Percentiles rank a stretch among this genome's conserved stretches.
phyloP scores from a whole-genome alignment of 768 basidiomycete species.

The Mycena vulgaris region DNA sequence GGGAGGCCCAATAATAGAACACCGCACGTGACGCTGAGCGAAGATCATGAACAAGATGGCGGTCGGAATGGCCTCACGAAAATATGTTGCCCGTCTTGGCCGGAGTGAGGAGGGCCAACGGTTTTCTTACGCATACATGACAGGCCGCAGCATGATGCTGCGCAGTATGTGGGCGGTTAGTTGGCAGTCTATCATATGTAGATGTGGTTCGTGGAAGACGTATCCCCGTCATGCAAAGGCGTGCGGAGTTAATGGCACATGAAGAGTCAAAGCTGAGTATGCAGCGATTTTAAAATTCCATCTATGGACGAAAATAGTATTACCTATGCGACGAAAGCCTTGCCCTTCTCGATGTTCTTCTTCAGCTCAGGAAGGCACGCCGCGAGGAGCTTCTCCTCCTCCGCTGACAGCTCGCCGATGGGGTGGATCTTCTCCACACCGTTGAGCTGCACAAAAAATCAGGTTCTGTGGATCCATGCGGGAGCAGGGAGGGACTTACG shows the following conservation, averaged over 20 bases:
- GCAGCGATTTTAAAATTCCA: slow-evolving; percentile 29
- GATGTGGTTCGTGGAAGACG: too few relatives aligned
- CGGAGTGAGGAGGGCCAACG: too few relatives aligned
- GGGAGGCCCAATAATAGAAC: background rate
- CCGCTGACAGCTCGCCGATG: slow-evolving; percentile 81
- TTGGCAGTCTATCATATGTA: too few relatives aligned
- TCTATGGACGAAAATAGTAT: slow-evolving; percentile 20
- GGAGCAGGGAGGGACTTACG: slow-evolving; percentile 68
- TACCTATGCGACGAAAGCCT: slow-evolving; percentile 60
- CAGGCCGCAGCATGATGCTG: too few relatives aligned
- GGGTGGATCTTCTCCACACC: slow-evolving; percentile 96
- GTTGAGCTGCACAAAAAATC: slow-evolving; percentile 61
- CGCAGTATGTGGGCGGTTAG: too few relatives aligned
- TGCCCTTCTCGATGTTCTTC: slow-evolving; percentile 99
- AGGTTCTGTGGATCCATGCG: slow-evolving; percentile 23
- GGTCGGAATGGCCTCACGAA: too few relatives aligned
- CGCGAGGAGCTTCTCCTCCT: slow-evolving; percentile 89
- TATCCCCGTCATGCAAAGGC: too few relatives aligned
- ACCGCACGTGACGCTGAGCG: background rate
- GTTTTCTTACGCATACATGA: too few relatives aligned
- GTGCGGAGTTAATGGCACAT: too few relatives aligned
- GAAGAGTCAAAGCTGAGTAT: background rate
- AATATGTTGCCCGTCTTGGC: too few relatives aligned
- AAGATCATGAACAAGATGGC: too few relatives aligned
- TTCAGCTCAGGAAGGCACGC: slow-evolving; percentile 93